Conservation (phyloP, 2,329 filamentous ascomycete genomes). For the Botrytis deweyae region DNA sequence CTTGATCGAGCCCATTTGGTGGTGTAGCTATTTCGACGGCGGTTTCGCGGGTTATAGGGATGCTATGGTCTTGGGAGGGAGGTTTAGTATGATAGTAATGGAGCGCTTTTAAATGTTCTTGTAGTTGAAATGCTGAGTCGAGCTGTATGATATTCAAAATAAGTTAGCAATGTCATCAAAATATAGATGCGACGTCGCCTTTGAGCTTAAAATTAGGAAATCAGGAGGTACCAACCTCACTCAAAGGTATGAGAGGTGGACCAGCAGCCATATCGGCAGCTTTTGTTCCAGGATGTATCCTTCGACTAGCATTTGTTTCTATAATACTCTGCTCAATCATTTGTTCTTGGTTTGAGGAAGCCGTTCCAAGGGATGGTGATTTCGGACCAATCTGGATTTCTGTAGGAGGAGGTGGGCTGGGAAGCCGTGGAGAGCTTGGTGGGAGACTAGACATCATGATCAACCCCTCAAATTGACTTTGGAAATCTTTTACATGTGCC, state of each 20-base stretch:
- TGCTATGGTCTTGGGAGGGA: slow-evolving; percentile 54
- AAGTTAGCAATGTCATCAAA: slow-evolving; percentile 28
- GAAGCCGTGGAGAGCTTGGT: slow-evolving; percentile 85
- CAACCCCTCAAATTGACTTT: slow-evolving; percentile 27
- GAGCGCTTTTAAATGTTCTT: slow-evolving; percentile 92
- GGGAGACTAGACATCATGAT: slow-evolving; percentile 51
- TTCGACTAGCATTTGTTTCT: slow-evolving; percentile 73
- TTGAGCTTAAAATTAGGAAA: slow-evolving; percentile 1
- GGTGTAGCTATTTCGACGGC: slow-evolving; percentile 76
- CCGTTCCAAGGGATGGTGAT: slow-evolving; percentile 65
- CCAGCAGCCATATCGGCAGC: slow-evolving; percentile 91
- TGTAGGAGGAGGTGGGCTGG: slow-evolving; percentile 89
- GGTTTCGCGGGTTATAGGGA: slow-evolving; percentile 72
- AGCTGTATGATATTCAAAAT: slow-evolving; percentile 55
- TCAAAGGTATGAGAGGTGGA: slow-evolving; percentile 80
- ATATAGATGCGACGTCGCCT: slow-evolving; percentile 20
- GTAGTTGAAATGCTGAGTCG: slow-evolving; percentile 94
- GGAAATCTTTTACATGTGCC: slow-evolving; percentile 17
- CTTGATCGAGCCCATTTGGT: slow-evolving; percentile 77
- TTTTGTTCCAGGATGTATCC: slow-evolving; percentile 90
- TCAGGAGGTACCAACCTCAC: slow-evolving; percentile 62
- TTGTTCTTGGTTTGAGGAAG: slow-evolving; percentile 59
- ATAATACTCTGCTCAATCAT: slow-evolving; percentile 58
- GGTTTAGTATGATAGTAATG: slow-evolving; percentile 78
- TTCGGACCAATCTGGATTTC: slow-evolving; percentile 87